A percentile compares a stretch with the other conserved stretches of the same genome.
Evolutionary conservation across 495 filamentous ascomycete genomes (phyloP).

Genomic region (Antarctomyces pellizariae): DNA sequence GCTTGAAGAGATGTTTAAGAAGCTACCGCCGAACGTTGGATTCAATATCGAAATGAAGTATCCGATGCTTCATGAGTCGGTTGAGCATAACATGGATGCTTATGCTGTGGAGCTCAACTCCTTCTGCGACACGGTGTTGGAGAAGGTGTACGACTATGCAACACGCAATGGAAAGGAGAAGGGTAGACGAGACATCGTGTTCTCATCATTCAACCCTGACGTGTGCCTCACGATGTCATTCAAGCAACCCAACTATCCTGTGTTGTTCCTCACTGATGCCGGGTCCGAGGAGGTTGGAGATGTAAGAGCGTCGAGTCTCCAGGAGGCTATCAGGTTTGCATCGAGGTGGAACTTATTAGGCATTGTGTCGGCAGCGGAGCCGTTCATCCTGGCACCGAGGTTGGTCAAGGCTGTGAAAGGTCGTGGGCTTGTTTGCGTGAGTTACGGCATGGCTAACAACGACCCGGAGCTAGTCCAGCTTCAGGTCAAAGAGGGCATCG

Average conservation of each 20-base stretch:
- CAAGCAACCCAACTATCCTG: conserved; percentile 87
- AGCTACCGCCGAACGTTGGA: conserved; percentile 55
- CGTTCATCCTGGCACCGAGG: conserved; percentile 69
- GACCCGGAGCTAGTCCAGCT: conserved; percentile 58
- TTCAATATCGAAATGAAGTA: conserved; percentile 99
- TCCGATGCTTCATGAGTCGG: conserved; percentile 84
- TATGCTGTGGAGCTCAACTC: conserved; percentile 93
- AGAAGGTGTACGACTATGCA: conserved; percentile 55
- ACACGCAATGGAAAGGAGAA: too few species aligned
- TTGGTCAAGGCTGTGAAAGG: conserved; percentile 92
- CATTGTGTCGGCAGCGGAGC: conserved; percentile 64
- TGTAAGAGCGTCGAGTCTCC: conserved; percentile 73
- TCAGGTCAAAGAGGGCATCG: conserved; percentile 88
- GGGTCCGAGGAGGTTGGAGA: conserved; percentile 50
- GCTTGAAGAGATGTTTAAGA: conserved; percentile 73
- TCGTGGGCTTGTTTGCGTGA: conserved; percentile 84
- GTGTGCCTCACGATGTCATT: conserved; percentile 82
- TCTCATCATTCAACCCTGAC: conserved; percentile 91
- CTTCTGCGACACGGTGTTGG: conserved; percentile 83
- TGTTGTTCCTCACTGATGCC: conserved; percentile 83
- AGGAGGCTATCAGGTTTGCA: conserved; percentile 88
- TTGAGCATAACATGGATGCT: conserved; percentile 92
- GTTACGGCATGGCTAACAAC: conserved; percentile 78
- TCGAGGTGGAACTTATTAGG: conserved; percentile 85
- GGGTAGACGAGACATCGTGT: conserved; percentile 75